Conservation (phyloP, 1,139 yeast genomes). For the Meyerozyma sp. region DNA sequence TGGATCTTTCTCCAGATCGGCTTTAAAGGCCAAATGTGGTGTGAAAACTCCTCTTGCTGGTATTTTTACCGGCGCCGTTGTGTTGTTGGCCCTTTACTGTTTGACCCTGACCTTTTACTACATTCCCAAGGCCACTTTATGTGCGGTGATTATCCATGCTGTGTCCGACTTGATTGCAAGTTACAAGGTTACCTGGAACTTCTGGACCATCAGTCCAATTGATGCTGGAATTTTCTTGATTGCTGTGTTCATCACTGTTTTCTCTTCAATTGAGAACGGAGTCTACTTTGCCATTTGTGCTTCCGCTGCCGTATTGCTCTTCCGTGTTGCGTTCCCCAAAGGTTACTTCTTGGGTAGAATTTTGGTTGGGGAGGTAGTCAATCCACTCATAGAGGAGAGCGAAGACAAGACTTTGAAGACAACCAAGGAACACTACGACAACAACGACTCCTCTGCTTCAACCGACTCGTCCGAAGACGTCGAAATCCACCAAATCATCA, state of each 20-base stretch:
- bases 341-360: constrained; percentile 83
- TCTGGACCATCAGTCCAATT: constrained; percentile 72
- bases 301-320: constrained; percentile 66
- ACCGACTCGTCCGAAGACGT: constrained; percentile 21
- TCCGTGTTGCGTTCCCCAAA: constrained; percentile 73
- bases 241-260: constrained; percentile 76
- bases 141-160: constrained; percentile 93
- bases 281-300: constrained; percentile 88
- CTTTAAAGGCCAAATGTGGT: constrained; percentile 91
- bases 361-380: constrained; percentile 60
- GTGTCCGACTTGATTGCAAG: constrained; percentile 81
- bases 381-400: constrained; percentile 40
- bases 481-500: constrained; percentile 32
- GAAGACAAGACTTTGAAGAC: constrained; percentile 8
- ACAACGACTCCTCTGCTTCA: constrained; percentile 9
- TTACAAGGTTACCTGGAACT: constrained; percentile 64
- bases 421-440: constrained; percentile 7
- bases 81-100: constrained; percentile 77
- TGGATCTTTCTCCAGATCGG: constrained; percentile 93
- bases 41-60: constrained; percentile 95
- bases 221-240: constrained; percentile 73
- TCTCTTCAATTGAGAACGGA: constrained; percentile 80
- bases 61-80: constrained; percentile 84
- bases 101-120: constrained; percentile 79
- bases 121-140: constrained; percentile 84